Evolutionary conservation across 1,284 basidiomycete species (phyloP).

Genomic region (Grifola frondosa): DNA sequence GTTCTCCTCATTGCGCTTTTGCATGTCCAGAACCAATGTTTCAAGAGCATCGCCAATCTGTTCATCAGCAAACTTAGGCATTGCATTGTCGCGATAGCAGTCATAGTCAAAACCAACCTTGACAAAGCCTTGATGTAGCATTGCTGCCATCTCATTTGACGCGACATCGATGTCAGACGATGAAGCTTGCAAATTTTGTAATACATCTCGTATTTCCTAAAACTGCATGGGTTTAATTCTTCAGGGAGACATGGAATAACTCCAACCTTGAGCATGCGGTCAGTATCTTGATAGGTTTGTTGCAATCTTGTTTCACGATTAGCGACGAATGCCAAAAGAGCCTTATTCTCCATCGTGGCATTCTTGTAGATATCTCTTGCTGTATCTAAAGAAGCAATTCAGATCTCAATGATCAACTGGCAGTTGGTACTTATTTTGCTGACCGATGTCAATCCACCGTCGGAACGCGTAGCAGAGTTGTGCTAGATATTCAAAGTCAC

Average conservation of each 20-base stretch:
- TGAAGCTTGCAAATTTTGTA: constrained; percentile 27
- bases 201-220: constrained; percentile 30
- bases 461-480: constrained; percentile 74
- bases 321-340: constrained; percentile 48
- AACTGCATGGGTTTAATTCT: background rate
- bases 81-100: too few species aligned
- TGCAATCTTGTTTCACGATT: constrained; percentile 41
- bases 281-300: constrained; percentile 28
- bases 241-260: background rate
- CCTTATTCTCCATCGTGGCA: constrained; percentile 55
- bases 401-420: too few species aligned
- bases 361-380: constrained; percentile 70
- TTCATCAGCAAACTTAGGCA: too few species aligned
- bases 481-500: constrained; percentile 40
- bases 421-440: too few species aligned
- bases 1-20: too few species aligned
- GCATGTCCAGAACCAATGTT: too few species aligned
- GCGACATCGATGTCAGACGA: constrained; percentile 20
- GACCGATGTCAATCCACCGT: constrained; percentile 71
- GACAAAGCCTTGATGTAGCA: too few species aligned
- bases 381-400: constrained; percentile 42
- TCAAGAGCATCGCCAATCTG: too few species aligned
- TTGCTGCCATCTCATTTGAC: constrained; percentile 20
- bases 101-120: too few species aligned
- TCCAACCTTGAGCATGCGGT: constrained; percentile 32